Base-by-base conservation (phyloP, 495 filamentous ascomycete species). In the Xylaria bambusicola region DNA sequence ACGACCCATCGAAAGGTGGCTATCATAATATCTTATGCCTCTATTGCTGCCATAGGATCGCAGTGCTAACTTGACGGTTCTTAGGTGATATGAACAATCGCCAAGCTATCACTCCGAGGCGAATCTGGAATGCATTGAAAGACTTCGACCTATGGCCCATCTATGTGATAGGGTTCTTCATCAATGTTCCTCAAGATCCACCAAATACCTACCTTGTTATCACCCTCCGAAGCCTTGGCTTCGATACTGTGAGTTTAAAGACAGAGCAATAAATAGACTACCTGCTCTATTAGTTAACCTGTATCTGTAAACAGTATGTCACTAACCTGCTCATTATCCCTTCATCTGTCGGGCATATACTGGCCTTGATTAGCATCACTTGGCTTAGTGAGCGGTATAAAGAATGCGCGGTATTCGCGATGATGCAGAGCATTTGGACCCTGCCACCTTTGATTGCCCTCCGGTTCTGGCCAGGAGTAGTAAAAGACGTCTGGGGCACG, bases 121-220 rank as follows among this genome's bases (percentile, higher is more conserved):
- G 79, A 20, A 75, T 91, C n/a, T 84, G 80, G 77, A 62, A 80
- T 17, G 76, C 80, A 2, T 58, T 90, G 2, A 80, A 70, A 24
- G 88, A 91, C 66, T 90, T 83, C 46, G 84, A 92, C 53, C 75
- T 92, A 68, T 91, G 87, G 85, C 83, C 85, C 0, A 79, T 90
- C 26, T 91, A 90, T 62, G 62, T 87, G 18, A 63, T 89, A 4
- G 86, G 88, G 9, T 48, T 91, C 3, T 72, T 75, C 0, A 84
- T 76, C 66, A 68, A 76, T 48, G 84, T 88, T 17, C 85, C 87
- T 0, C 69, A 70, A 15, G 73, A 73, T 0, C 81, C 86, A 0
- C 73, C 78, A 6, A 75, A 68, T 3, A 72, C 69, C 10, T 92
- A 91, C 58, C 74, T 91, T 47, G 88, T 86, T 0, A 70, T 91